Conservation (phyloP, 345 rosid genomes). For the Eucalyptus marginata region DNA sequence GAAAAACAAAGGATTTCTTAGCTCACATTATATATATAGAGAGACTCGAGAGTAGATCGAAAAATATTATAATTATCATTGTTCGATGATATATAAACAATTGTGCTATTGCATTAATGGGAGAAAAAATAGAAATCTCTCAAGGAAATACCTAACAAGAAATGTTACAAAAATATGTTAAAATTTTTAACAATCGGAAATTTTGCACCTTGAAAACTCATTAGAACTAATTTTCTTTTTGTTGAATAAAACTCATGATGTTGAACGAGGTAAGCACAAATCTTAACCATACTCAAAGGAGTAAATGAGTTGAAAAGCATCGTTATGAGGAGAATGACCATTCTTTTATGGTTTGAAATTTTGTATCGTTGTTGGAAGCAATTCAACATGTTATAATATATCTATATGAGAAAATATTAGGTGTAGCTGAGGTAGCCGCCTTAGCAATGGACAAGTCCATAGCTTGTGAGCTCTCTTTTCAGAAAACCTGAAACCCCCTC, state of each 20-base stretch:
- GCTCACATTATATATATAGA: not conserved
- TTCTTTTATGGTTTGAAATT: not conserved
- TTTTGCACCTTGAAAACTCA: not conserved
- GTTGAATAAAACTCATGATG: not conserved
- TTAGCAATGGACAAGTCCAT: too few species aligned
- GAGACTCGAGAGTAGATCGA: not conserved
- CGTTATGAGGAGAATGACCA: accelerated
- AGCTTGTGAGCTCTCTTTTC: too few species aligned
- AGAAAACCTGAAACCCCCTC: accelerated
- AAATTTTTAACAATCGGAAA: not conserved
- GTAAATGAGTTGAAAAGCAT: not conserved
- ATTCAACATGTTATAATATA: not conserved
- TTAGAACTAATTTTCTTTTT: not conserved
- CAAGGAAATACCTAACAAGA: not conserved
- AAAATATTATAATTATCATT: not conserved
- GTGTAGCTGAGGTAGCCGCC: too few species aligned
- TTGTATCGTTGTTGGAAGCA: accelerated
- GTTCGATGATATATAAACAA: too few species aligned
- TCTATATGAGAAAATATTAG: too few species aligned
- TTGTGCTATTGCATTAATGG: not conserved
- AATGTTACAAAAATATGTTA: too few species aligned
- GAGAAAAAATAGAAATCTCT: not conserved
- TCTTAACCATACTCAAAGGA: not conserved
- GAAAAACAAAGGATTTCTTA: not conserved
- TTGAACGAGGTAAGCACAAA: not conserved